Base-by-base conservation (phyloP, 139 green algal genomes). In the Micractinium sp. region DNA sequence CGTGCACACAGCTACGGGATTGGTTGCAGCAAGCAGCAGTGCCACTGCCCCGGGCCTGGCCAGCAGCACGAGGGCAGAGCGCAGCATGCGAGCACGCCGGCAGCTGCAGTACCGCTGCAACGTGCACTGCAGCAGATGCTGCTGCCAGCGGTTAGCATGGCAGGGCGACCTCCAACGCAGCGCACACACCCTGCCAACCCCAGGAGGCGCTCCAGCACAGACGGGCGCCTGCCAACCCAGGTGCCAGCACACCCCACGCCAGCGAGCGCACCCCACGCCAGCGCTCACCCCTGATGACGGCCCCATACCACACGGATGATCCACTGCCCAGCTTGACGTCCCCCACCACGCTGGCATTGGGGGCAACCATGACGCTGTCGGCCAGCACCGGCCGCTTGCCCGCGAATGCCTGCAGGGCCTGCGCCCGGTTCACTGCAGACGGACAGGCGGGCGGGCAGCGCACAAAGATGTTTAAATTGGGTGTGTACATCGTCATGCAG, bases 301-400 rank as follows among this genome's bases (percentile, higher is more conserved):
- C 94, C 2, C 95, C 95, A 91, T 99, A 99, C 97, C 97, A 99
- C 16, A 99, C 92, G 9, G 95, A 97, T 0, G 93, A 94, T 15
- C 92, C 91, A 22, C 94, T 91, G 38, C 97, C 95, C 25, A 99
- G 88, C 19, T 91, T 96, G 7, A 99, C 98, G 85, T 98, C 94
- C n/a, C 97, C 97, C 31, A 99, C 94, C 31, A 99, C 91, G 13
- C 91, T 96, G 4, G 97, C 97, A 81, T 96, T 98, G 12, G 95
- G 96, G 0, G 97, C 97, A 14, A 99, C 94, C 91, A 98, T 98
- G 20, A 94, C 93, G 23, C 91, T 81, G 27, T 90, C 76, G 27
- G 85, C 94, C 74, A 98, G 95, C n/a, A 74, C 60, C 0, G 96
- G 96, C 71, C 69, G 78, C 69, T 87, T 89, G 53, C 71, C 77